A percentile compares a stretch with the other conserved stretches of the same genome.
These are phyloP conservation scores for Lizonia empirigonia DNA, from an alignment of 2,329 filamentous ascomycete species.

Conservation along the genomic window DNA sequence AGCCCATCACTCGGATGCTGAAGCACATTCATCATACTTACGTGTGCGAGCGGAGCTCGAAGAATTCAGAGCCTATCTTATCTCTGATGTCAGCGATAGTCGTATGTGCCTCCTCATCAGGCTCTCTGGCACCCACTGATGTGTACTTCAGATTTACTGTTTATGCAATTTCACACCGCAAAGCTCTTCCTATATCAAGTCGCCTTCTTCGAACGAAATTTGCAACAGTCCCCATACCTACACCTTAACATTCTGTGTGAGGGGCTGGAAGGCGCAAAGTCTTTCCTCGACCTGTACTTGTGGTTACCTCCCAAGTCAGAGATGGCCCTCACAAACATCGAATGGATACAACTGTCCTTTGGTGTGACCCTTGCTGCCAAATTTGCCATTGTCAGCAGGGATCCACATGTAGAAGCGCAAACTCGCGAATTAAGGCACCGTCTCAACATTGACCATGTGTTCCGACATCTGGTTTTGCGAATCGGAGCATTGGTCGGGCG, in stretches of 20 bases:
- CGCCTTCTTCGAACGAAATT: conserved; percentile 41
- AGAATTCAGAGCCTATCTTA: conserved; percentile 37
- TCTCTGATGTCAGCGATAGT: conserved; percentile 35
- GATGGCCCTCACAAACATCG: conserved; percentile 46
- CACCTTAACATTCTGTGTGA: conserved; percentile 31
- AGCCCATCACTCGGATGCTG: conserved; percentile 22
- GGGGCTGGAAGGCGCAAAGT: conserved; percentile 35
- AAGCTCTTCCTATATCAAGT: conserved; percentile 51
- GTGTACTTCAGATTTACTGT: conserved; percentile 41
- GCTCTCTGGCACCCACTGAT: background rate
- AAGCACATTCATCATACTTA: conserved; percentile 40
- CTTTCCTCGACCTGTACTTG: conserved; percentile 43
- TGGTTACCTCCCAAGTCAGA: conserved; percentile 46
- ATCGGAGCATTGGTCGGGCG: conserved; percentile 36
- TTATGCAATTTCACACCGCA: conserved; percentile 49
- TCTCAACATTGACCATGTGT: conserved; percentile 36
- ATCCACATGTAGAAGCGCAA: conserved; percentile 29
- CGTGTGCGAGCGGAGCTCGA: conserved; percentile 42
- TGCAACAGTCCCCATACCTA: conserved; percentile 35
- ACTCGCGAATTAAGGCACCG: conserved; percentile 35
- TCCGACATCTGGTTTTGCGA: conserved; percentile 33
- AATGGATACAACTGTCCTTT: conserved; percentile 51
- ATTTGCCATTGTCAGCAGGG: conserved; percentile 36
- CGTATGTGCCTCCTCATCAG: conserved; percentile 29
- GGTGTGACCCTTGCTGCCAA: conserved; percentile 39